Evolutionary conservation across 306 rosid species (phyloP).

Genomic region (Cicer arietinum): DNA sequence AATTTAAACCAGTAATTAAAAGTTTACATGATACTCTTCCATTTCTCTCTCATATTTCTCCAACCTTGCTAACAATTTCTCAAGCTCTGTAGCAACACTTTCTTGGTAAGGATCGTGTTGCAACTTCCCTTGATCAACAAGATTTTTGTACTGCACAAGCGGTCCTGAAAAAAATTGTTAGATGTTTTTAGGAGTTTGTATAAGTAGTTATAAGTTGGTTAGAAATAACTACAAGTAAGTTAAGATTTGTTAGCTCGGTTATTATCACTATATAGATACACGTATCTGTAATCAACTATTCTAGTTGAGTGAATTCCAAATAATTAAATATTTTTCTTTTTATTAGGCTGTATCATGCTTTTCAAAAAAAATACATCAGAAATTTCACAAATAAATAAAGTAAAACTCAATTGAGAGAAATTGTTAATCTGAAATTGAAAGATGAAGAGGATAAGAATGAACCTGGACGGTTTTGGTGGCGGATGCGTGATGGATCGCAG

Average conservation of each 20-base stretch:
- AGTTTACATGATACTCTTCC: constrained; percentile 81
- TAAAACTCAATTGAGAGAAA: background rate
- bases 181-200: too few relatives aligned
- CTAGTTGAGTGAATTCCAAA: too few relatives aligned
- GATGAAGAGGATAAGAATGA: constrained; percentile 20
- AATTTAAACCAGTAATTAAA: background rate
- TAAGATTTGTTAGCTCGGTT: too few relatives aligned
- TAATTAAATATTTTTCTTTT: too few relatives aligned
- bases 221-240: too few relatives aligned
- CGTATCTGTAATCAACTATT: too few relatives aligned
- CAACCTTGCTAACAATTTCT: constrained; percentile 80
- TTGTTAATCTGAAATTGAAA: background rate
- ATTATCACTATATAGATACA: too few relatives aligned
- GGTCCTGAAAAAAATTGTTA: constrained; percentile 56
- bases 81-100: constrained; percentile 71
- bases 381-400: background rate
- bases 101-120: constrained; percentile 85
- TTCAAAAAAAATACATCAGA: constrained; percentile 2
- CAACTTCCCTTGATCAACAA: constrained; percentile 82
- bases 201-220: too few relatives aligned
- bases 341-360: too few relatives aligned
- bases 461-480: constrained; percentile 56
- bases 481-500: constrained; percentile 46
- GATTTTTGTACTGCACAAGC: constrained; percentile 61
- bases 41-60: constrained; percentile 85